Evolutionary conservation across 257 asterid species (phyloP), one percentile per base, ranked within the genome.

Genomic region (Echites panduratus): DNA sequence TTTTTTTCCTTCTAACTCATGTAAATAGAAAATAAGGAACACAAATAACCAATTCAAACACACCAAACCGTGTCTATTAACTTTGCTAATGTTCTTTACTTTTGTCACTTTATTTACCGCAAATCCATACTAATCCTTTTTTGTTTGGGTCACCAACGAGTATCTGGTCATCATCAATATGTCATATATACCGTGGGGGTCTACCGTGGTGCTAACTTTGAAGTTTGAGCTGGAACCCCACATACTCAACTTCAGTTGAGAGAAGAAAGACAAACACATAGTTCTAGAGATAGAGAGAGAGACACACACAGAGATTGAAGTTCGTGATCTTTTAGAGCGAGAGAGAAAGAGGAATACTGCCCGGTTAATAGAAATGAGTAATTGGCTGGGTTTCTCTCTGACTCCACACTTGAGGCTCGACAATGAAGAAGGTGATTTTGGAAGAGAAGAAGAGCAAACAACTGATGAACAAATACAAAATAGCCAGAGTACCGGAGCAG

Each of bases 311-410:
- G 29, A 0, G 11, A n/a, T 47, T n/a, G 22, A 66, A 20, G 54
- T 41, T 61, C 22, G 53, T 5, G 43, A 73, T 24, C 10, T 41
- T 52, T 52, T 19, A 22, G 49, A 20, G 48, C 32, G 58, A 4
- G n/a, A 59, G 62, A 4, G 9, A 10, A 44, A 40, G 24, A 6
- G 47, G 8, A 43, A 43, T 43, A 43, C 47, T 3, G 13, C 5
- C 9, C 24, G 47, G 40, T 57, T 16, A 35, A 24, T 24, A 65
- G 53, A 27, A 40, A 87, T 87, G 93, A 87, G 90, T 78, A 79
- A 85, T 56, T 91, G 94, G 97, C 65, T 91, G 79, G 96, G 93
- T 35, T 91, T 91, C 70, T 87, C 97, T 73, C 88, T 89, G 45
- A 79, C 87, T 65, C 85, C 89, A 4, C 86, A 84, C 83, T 82